Evolutionary conservation across 306 rosid genomes (phyloP), one percentile per base, ranked within the genome.

Genomic region (Cicer yamashitae): DNA sequence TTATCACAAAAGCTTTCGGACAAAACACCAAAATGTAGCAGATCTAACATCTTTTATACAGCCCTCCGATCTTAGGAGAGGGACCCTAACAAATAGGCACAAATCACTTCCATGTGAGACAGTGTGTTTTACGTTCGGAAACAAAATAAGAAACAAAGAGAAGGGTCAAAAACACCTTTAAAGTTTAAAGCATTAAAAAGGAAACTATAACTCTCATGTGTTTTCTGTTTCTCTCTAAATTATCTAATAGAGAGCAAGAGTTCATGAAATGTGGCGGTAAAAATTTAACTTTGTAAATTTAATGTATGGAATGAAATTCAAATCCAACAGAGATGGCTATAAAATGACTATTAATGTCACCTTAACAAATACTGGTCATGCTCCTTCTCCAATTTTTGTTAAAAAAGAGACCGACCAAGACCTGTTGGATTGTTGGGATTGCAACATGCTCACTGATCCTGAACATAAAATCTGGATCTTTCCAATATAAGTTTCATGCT

Each of bases 401-500:
- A 30, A 30, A 30, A 30, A 30, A 30, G 37, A 30, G 37, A 30
- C 37, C 37, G 6, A 30, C 37, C 46, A 43, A 43, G 8, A 43
- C 46, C 10, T 43, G 9, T 43, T 43, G 46, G 46, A 6, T 1
- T 56, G 43, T 12, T 64, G 34, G 3, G 46, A 81, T 34, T 69
- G 81, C 80, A 69, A 60, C 10, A 51, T 50, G 44, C 77, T 73
- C 50, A 77, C 56, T 44, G 56, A 70, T 53, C 25, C 12, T 40
- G 73, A 71, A 69, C 67, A 54, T 64, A 48, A 58, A 48, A 48
- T 18, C 18, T 25, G 47, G 43, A 48, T 8, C 66, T 52, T 30
- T 48, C 56, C 71, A 40, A 15, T 60, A 34, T 45, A 76, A 51
- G 76, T 50, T 79, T 51, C 45, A 78, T 76, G 85, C 69, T 84